These are phyloP conservation scores for Tuber melanosporum DNA, from an alignment of 495 filamentous ascomycete genomes.

Conservation along the genomic window DNA sequence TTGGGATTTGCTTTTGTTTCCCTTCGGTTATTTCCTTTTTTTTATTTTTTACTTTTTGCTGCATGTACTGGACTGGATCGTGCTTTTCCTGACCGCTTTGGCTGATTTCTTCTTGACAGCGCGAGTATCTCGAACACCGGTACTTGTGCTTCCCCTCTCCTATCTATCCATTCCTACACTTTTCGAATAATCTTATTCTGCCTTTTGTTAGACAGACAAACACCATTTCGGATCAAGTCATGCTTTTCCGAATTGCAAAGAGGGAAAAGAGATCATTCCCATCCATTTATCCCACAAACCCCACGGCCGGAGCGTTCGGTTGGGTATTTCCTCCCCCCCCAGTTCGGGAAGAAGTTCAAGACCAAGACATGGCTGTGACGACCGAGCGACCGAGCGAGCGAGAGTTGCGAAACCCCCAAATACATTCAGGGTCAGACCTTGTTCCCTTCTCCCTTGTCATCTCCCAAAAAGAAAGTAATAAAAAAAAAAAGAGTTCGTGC, in stretches of 20 bases:
- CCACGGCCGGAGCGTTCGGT: slow-evolving; percentile 29
- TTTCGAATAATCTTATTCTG: background rate
- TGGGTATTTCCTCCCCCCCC: slow-evolving; percentile 16
- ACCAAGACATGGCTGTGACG: slow-evolving; percentile 39
- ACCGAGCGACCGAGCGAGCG: slow-evolving; percentile 4
- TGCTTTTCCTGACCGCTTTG: background rate
- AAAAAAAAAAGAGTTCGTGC: slow-evolving; percentile 13
- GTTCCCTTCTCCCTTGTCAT: slow-evolving; percentile 25
- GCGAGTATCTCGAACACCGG: no score
- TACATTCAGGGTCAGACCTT: slow-evolving; percentile 27
- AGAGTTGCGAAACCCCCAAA: background rate
- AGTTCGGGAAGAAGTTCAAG: slow-evolving; percentile 8
- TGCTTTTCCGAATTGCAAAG: background rate
- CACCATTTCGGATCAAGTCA: background rate
- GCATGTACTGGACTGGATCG: no score
- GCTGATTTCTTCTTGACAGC: background rate
- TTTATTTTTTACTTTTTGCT: background rate
- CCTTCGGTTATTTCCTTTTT: background rate
- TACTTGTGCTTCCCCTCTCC: background rate
- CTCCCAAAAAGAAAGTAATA: background rate
- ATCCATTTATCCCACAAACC: slow-evolving; percentile 8
- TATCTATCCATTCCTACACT: background rate
- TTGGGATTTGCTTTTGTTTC: background rate
- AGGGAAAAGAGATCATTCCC: background rate
- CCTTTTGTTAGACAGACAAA: background rate